Base-by-base conservation (phyloP, 1,284 basidiomycete species). In the Cutaneotrichosporon sp. region DNA sequence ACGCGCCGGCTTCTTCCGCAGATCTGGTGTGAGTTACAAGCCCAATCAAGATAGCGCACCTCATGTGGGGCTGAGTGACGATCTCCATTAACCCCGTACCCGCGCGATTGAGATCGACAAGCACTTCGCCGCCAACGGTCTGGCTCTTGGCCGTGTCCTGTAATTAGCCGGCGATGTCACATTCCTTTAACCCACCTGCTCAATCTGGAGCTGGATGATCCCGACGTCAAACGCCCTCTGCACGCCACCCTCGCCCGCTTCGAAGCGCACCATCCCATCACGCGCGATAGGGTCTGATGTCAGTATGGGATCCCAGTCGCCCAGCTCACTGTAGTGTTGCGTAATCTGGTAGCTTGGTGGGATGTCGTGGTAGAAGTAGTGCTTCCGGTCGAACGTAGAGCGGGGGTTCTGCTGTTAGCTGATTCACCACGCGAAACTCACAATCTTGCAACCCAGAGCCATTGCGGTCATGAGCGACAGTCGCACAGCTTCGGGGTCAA, bases 281-380 rank as follows among this genome's bases (percentile, higher is more conserved):
- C 82, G 86, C 0, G 95, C 92, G 58, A 97, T 82, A 0, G 96
- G 92, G 34, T 89, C 93, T 87, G 74, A 30, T 16, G 31, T 62
- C 7, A 63, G 62, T 30, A 5, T 13, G 14, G 11, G 13, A 47
- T 53, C 16, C 22, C 68, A 65, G 22, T 34, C 1, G 16, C 26
- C 26, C 26, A 47, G 5, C 86, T 62, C 62, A 90, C 89, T 84
- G 78, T 98, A 97, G 70, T 92, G 90, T 75, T 98, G 96, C 0
- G 96, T 98, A 68, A 98, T 96, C 81, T 99, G 97, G 80, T 95
- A 99, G 0, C 95, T 96, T 4, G 89, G 84, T 0, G 97, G 93
- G 36, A 97, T 85, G 80, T 99, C 96, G 1, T 92, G 87, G 76
- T 99, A 99, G 80, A 98, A 98, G 78, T 99, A 99, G 78, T 99